A percentile compares a stretch with the other conserved stretches of the same genome.
phyloP scores from a whole-genome alignment of 2,329 filamentous ascomycete species.

The Ceratocystis eucalypticola region DNA sequence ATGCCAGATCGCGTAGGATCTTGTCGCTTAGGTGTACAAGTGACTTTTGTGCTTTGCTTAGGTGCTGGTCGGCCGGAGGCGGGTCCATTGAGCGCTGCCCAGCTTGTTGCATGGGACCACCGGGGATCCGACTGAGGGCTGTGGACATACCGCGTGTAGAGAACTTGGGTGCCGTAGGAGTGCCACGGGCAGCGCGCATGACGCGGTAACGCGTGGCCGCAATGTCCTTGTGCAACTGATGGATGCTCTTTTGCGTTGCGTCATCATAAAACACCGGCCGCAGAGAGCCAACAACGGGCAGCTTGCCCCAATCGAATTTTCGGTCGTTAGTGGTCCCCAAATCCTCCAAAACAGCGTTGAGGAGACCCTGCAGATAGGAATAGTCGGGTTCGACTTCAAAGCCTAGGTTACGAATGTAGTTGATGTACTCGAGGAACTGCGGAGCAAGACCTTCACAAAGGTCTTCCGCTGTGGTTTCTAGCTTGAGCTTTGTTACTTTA shows the following conservation, averaged over 20 bases:
- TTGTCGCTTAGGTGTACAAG: conserved; percentile 13
- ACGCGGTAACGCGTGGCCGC: conserved; percentile 11
- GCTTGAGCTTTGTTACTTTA: conserved; percentile 14
- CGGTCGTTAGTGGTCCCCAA: conserved; percentile 13
- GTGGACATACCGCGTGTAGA: conserved; percentile 1
- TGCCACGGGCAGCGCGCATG: conserved; percentile 7
- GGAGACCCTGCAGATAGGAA: conserved; percentile 14
- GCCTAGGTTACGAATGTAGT: conserved; percentile 12
- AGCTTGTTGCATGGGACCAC: background rate
- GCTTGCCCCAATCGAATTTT: conserved; percentile 14
- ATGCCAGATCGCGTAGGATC: conserved; percentile 12
- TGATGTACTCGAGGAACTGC: conserved; percentile 16
- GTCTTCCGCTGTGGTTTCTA: conserved; percentile 6
- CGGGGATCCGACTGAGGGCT: background rate
- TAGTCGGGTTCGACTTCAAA: conserved; percentile 17
- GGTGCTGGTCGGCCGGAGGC: conserved; percentile 16
- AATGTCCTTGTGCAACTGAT: conserved; percentile 12
- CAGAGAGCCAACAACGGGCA: conserved; percentile 8
- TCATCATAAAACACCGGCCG: conserved; percentile 14
- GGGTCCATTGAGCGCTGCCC: background rate
- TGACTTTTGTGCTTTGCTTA: conserved; percentile 16
- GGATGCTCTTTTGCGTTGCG: conserved; percentile 4
- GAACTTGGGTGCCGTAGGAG: conserved; percentile 4
- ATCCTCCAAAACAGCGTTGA: conserved; percentile 6
- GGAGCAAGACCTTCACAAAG: conserved; percentile 12